Base-by-base conservation (phyloP, 2,329 filamentous ascomycete genomes). In the Stachybotrys echinatus region DNA sequence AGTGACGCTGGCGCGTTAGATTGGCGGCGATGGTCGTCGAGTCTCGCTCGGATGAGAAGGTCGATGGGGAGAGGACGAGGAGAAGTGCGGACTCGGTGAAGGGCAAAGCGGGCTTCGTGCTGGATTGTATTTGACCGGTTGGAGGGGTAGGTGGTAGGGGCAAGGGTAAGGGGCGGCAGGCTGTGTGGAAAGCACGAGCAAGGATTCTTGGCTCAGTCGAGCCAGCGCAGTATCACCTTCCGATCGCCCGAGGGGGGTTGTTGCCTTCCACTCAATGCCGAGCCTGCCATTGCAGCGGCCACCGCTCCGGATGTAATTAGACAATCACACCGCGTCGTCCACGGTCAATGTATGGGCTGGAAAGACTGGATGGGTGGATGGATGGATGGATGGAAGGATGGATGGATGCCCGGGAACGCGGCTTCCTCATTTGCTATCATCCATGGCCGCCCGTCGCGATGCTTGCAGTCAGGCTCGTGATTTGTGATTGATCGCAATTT, bases 41-140 rank as follows among this genome's bases (percentile, higher is more conserved):
- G 27, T 8, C 27, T 34, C 14, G 27, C 14, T 34, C 27, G 10
- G 27, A 34, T 14, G 27, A 34, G 27, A 34, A 34, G 27, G 27
- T 34, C 27, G 65, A 61, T 64, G 63, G 65, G 54, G 60, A 58
- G 61, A 64, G 63, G 59, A 59, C 65, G 65, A 67, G 63, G 66
- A 44, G 42, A 44, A 44, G 14, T 34, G 27, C 27, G 64, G 62
- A 66, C 65, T 68, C 68, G 68, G 68, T 70, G 67, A 71, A 22
- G 62, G 59, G 55, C 67, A 53, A 59, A 61, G 63, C 63, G 60
- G 59, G 61, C 61, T 61, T 58, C 63, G 65, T 69, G 64, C 65
- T 70, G 65, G 65, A 66, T 64, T 68, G 66, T 69, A 67, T 69
- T 63, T 66, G 55, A 65, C 63, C 66, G 65, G 65, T 69, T 65